Base-by-base conservation (phyloP, 2,329 filamentous ascomycete genomes). In the Epichloe amarillans region DNA sequence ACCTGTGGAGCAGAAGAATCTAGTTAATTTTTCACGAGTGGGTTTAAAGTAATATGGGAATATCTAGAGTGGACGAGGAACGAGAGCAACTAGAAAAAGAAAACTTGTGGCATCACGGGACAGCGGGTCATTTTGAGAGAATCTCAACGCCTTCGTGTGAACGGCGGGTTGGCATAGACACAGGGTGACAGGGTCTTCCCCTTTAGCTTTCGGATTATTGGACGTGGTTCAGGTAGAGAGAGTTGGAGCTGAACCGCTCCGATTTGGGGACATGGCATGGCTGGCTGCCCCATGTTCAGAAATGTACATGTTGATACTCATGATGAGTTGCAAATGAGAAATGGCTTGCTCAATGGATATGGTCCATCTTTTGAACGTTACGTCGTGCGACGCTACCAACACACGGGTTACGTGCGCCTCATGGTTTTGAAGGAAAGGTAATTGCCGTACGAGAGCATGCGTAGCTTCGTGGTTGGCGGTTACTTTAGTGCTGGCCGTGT, bases 151-250 rank as follows among this genome's bases (percentile, higher is more conserved):
- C 5, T 42, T 23, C 2, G 40, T 26, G 7, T 26, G 7, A 39
- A 26, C 36, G 33, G 36, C 23, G 42, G 49, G 37, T 49, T 51
- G 52, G 49, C 37, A 53, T 49, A 51, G 46, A 53, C 21, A 40
- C 42, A 6, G 36, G 19, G 23, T 8, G 23, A 26, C 10, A 4
- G 30, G 30, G 10, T 48, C 30, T 38, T 46, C 17, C 26, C n/a
- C 30, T 37, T 49, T 17, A 15, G 35, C 21, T 40, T 45, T 46
- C 23, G 21, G 6, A 17, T 40, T 23, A 44, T 26, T 19, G 41
- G 47, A 42, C 30, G 40, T 42, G 49, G 49, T 49, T 45, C 21
- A 15, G 33, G 38, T 42, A 42, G 46, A 49, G 23, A 47, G 23
- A 49, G 19, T 45, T 47, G 17, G 49, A 50, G 33, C 14, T 38